A percentile compares a stretch with the other conserved stretches of the same genome.
Evolutionary conservation across 192 early-diverging fungal species (phyloP).

Genomic region (Coemansia sp.): DNA sequence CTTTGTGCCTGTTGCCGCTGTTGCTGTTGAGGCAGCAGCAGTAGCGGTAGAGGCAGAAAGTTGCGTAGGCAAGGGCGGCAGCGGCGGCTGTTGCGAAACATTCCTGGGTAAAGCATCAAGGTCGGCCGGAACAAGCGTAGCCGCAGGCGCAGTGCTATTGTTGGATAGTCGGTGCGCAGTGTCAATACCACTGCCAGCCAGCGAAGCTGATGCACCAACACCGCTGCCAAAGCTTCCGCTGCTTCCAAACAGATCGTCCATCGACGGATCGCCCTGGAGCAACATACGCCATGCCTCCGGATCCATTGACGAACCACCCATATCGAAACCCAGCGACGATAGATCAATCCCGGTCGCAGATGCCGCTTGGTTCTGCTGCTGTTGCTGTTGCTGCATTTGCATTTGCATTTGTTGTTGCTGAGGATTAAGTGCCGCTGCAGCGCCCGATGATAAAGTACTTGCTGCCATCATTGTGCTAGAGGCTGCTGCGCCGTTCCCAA

Average conservation of each 20-base stretch:
- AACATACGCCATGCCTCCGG: constrained; percentile 41
- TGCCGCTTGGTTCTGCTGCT: not conserved
- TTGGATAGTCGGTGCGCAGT: not conserved
- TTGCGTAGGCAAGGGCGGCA: not conserved
- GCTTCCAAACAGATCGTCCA: constrained; percentile 32
- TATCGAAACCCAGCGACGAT: constrained; percentile 38
- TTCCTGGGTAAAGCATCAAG: constrained; percentile 31
- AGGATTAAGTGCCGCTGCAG: not conserved
- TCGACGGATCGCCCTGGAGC: constrained; percentile 35
- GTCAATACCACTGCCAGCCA: not conserved
- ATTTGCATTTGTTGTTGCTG: not conserved
- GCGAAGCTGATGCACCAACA: not conserved
- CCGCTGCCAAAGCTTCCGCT: not conserved
- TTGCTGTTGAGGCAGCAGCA: not conserved
- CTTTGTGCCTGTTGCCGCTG: constrained; percentile 12
- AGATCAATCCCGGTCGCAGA: constrained; percentile 22
- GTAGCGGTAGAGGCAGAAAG: no score
- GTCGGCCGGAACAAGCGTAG: constrained; percentile 39
- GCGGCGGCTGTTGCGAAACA: not conserved
- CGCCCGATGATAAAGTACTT: not conserved
- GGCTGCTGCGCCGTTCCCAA: constrained; percentile 2
- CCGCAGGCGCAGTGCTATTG: constrained; percentile 1
- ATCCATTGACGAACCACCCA: constrained; percentile 32
- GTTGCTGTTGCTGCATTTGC: not conserved
- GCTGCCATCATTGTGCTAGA: not conserved